Evolutionary conservation across 768 basidiomycete genomes (phyloP).

Genomic region (Rubroboletus pulcherrimus): DNA sequence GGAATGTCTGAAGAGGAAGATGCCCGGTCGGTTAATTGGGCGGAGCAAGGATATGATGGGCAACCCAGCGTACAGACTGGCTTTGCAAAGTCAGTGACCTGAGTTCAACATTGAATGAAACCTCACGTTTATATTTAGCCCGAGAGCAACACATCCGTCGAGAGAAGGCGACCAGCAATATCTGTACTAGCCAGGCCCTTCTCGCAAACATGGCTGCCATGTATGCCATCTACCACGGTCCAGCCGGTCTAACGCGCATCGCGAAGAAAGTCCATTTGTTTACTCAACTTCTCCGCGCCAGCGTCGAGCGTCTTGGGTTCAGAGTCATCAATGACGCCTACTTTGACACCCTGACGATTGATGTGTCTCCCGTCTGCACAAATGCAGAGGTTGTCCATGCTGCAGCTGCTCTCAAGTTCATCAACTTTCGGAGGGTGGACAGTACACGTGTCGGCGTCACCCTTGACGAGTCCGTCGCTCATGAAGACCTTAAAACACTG

Average conservation of each 20-base stretch:
- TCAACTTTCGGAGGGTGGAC: constrained; percentile 83
- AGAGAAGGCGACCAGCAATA: constrained; percentile 97
- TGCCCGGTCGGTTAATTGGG: constrained; percentile 97
- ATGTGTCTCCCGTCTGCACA: constrained; percentile 58
- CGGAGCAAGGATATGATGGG: constrained; percentile 82
- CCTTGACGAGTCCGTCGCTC: constrained; percentile 84
- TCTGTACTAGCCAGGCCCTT: constrained; percentile 96
- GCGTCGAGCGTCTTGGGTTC: constrained; percentile 73
- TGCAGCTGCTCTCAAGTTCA: constrained; percentile 55
- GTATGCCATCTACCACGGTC: constrained; percentile 97
- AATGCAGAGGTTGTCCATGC: constrained; percentile 64
- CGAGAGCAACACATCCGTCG: constrained; percentile 96
- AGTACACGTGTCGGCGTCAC: constrained; percentile 78
- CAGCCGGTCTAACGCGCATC: constrained; percentile 77
- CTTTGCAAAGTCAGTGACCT: constrained; percentile 78
- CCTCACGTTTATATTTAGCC: constrained; percentile 43
- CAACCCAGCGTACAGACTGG: constrained; percentile 84
- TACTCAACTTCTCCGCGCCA: constrained; percentile 68
- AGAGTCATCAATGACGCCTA: constrained; percentile 63
- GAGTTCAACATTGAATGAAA: not conserved
- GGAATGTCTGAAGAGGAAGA: constrained; percentile 90
- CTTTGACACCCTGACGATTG: constrained; percentile 89
- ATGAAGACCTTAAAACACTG: constrained; percentile 69
- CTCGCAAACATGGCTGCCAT: constrained; percentile 99
- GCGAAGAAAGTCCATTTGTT: constrained; percentile 88